Conservation (phyloP, 495 filamentous ascomycete genomes). For the Xylaria telfairii region DNA sequence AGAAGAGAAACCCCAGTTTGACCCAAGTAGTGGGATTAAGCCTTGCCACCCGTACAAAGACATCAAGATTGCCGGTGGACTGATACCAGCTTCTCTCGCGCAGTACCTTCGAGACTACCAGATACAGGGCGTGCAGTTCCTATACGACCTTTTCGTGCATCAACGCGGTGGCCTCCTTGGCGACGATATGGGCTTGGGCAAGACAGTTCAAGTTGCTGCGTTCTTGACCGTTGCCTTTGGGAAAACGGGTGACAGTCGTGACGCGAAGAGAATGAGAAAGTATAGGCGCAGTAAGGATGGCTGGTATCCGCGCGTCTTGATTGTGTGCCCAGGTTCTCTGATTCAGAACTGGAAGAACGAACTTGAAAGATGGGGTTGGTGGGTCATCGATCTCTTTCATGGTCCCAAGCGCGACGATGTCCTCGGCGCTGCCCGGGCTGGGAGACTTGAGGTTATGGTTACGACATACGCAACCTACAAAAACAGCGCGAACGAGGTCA, state of each 20-base stretch:
- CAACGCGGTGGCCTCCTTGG: conserved; percentile 90
- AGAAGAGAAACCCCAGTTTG: conserved; percentile 74
- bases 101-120: conserved; percentile 95
- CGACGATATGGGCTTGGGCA: conserved; percentile 97
- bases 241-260: conserved; percentile 90
- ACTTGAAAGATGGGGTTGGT: conserved; percentile 91
- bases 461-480: conserved; percentile 93
- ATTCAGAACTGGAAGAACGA: conserved; percentile 92
- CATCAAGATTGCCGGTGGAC: conserved; percentile 75
- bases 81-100: conserved; percentile 89
- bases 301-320: conserved; percentile 89
- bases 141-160: conserved; percentile 90
- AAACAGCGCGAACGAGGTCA: conserved; percentile 73
- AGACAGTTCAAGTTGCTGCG: conserved; percentile 95
- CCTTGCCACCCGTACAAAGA: conserved; percentile 75
- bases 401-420: conserved; percentile 75
- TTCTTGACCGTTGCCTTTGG: conserved; percentile 94
- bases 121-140: conserved; percentile 80
- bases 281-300: conserved; percentile 64
- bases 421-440: conserved; percentile 74
- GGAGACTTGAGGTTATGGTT: conserved; percentile 84
- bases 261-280: conserved; percentile 90
- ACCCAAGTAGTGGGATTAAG: conserved; percentile 55
- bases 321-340: conserved; percentile 86
- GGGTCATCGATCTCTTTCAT: conserved; percentile 85